Conservation (phyloP, 1,284 basidiomycete species). For the Boletellus sp. region DNA sequence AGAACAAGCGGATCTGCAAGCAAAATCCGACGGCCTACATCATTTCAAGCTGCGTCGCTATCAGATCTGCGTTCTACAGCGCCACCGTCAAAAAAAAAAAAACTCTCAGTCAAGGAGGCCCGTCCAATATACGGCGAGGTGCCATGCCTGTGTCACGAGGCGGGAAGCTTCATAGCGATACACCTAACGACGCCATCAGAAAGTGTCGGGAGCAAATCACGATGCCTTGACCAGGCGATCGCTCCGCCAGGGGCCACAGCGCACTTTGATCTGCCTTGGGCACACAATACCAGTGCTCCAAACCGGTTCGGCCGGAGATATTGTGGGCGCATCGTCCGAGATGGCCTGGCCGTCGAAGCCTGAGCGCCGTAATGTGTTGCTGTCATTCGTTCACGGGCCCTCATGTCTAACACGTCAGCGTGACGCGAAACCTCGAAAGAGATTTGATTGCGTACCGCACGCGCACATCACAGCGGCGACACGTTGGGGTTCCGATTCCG, state of each 20-base stretch:
- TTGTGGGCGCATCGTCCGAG: slow-evolving; percentile 1
- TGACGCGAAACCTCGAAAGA: slow-evolving; percentile 21
- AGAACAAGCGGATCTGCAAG: slow-evolving; percentile 15
- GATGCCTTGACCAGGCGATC: slow-evolving; percentile 15
- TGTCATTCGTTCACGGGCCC: slow-evolving; percentile 27
- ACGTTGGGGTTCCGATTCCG: slow-evolving; percentile 24
- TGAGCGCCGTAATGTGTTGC: slow-evolving; percentile 28
- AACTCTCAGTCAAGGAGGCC: slow-evolving; percentile 5
- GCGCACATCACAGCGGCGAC: slow-evolving; percentile 12
- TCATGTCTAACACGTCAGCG: slow-evolving; percentile 31
- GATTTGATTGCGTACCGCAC: slow-evolving; percentile 29
- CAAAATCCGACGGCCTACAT: slow-evolving; percentile 25
- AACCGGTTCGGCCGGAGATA: slow-evolving; percentile 22
- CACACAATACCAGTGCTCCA: neutral
- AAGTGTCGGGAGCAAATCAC: slow-evolving; percentile 21
- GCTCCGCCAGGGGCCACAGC: slow-evolving; percentile 7
- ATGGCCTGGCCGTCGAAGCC: neutral
- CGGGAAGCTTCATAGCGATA: slow-evolving; percentile 2
- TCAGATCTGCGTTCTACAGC: slow-evolving; percentile 16
- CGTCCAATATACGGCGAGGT: slow-evolving; percentile 8
- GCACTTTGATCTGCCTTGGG: slow-evolving; percentile 6
- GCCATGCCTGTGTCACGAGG: slow-evolving; percentile 18
- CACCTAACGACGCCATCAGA: slow-evolving; percentile 19
- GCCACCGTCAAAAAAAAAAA: slow-evolving; percentile 27
- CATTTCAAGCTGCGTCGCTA: slow-evolving; percentile 14